A percentile compares a stretch with the other conserved stretches of the same genome.
These are phyloP conservation scores for Nemania sp. DNA, from an alignment of 2,329 filamentous ascomycete genomes.

Conservation along the genomic window DNA sequence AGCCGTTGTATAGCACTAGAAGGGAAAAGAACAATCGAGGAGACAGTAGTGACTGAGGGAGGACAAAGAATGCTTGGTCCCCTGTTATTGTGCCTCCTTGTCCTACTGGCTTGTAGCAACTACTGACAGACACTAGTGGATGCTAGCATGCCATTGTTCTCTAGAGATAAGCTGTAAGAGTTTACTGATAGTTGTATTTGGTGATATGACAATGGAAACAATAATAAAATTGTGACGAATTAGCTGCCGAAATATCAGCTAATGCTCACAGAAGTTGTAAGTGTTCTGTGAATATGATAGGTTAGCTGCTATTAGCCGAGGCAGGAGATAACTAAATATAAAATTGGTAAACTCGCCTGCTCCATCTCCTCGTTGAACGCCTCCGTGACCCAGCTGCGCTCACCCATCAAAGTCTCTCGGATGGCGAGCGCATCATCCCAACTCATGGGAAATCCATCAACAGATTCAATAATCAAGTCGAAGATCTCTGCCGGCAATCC, in stretches of 20 bases:
- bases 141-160: not conserved
- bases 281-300: not conserved
- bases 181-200: not conserved
- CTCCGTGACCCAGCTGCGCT: slow-evolving; percentile 30
- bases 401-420: slow-evolving; percentile 44
- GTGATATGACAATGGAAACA: not conserved
- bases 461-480: slow-evolving; percentile 41
- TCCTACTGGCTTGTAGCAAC: not conserved
- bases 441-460: slow-evolving; percentile 45
- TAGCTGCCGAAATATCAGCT: not conserved
- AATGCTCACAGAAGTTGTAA: slow-evolving; percentile 29
- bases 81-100: not conserved
- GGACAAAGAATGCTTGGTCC: not conserved
- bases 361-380: slow-evolving; percentile 13
- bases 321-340: not conserved
- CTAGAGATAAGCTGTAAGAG: not conserved
- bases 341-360: slow-evolving; percentile 17
- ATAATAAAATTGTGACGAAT: no score
- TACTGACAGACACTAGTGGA: not conserved
- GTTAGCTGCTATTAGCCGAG: slow-evolving; percentile 1
- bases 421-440: slow-evolving; percentile 43
- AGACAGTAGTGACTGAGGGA: not conserved
- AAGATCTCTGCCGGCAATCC: slow-evolving; percentile 51
- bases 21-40: not conserved
- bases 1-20: not conserved